Percentiles rank a stretch among this genome's conserved stretches.
Evolutionary conservation across 495 filamentous ascomycete genomes (phyloP).

Genomic region (Ramalina intermedia): DNA sequence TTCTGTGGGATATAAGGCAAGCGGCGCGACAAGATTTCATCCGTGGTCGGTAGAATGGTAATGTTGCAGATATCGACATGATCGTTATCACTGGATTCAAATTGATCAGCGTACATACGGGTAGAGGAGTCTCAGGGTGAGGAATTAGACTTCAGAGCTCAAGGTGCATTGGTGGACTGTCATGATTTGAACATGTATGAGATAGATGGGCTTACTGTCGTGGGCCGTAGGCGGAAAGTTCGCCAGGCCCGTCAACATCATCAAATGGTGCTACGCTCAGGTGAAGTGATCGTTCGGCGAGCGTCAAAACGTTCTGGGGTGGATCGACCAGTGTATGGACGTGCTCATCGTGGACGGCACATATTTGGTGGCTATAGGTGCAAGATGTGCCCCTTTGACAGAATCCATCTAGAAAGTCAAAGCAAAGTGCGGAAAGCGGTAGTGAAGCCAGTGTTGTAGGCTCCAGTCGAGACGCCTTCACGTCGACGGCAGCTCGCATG

Average conservation of each 20-base stretch:
- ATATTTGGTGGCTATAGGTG: conserved; percentile 6
- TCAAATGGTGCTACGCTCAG: conserved; percentile 9
- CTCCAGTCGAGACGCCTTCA: conserved; percentile 4
- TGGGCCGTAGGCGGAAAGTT: conserved; percentile 8
- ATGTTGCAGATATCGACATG: conserved; percentile 15
- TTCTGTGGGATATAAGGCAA: conserved; percentile 15
- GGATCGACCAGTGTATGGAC: background rate
- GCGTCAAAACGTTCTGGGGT: conserved; percentile 6
- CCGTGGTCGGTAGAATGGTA: conserved; percentile 14
- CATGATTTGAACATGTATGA: no score
- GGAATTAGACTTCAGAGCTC: no score
- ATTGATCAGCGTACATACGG: no score
- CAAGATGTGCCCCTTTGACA: conserved; percentile 8
- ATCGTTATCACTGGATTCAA: conserved; percentile 9
- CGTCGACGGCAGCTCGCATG: background rate
- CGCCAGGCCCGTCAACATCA: conserved; percentile 13
- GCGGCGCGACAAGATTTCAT: conserved; percentile 13
- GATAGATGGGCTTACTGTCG: conserved; percentile 3
- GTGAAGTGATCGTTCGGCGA: conserved; percentile 1
- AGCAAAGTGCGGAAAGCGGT: conserved; percentile 4
- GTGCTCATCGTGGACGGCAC: background rate
- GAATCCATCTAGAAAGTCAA: conserved; percentile 9
- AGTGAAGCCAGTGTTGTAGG: conserved; percentile 2
- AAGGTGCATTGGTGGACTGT: no score
- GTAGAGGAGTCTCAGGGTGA: no score